These are phyloP conservation scores for Capsicum chinense DNA, from an alignment of 257 asterid genomes.

Conservation along the genomic window DNA sequence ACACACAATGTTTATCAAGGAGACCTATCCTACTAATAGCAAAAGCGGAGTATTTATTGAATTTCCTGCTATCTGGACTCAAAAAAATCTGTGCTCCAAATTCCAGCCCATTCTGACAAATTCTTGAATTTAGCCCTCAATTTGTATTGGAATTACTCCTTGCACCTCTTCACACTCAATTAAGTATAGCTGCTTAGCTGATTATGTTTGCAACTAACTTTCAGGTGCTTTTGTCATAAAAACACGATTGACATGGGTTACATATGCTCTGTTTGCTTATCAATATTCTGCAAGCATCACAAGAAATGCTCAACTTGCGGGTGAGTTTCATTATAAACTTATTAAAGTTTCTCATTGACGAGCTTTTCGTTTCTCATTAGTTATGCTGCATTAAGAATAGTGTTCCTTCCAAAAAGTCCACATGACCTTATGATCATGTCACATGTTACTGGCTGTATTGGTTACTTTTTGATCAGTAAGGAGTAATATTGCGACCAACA, in stretches of 20 bases:
- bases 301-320: constrained; percentile 93
- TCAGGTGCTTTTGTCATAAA: constrained; percentile 97
- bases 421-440: constrained; percentile 13
- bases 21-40: not conserved
- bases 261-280: constrained; percentile 91
- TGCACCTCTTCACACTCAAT: not conserved
- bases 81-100: constrained; percentile 11
- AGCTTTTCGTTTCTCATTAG: not conserved
- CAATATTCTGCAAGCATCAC: constrained; percentile 91
- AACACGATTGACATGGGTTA: constrained; percentile 89
- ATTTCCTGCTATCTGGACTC: not conserved
- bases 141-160: not conserved
- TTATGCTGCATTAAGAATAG: constrained; percentile 4
- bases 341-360: not conserved
- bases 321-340: constrained; percentile 51
- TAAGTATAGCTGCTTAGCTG: not conserved
- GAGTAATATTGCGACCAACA: not conserved
- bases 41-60: constrained; percentile 12
- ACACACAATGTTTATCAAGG: not conserved
- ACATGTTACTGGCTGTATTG: not conserved
- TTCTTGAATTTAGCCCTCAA: not conserved
- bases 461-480: not conserved
- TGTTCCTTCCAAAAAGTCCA: not conserved
- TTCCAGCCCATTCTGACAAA: constrained; percentile 16
- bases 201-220: constrained; percentile 27